Conservation (phyloP, 495 filamentous ascomycete genomes). For the Apodospora peruviana region DNA sequence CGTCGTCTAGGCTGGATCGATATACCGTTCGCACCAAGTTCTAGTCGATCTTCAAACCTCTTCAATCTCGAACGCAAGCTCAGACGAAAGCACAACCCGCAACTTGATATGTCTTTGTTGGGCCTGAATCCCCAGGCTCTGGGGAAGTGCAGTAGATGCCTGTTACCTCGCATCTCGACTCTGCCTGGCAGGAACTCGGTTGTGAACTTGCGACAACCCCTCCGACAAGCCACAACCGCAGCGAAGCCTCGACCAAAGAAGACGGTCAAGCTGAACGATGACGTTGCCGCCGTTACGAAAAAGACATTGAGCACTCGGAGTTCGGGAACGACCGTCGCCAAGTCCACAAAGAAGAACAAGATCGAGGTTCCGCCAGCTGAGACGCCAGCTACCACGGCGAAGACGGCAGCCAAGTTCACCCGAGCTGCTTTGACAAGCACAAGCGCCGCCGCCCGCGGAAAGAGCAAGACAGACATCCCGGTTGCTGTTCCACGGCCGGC, state of each 20-base stretch:
- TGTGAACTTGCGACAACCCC: neutral
- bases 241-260: constrained; percentile 7
- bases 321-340: neutral
- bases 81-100: no score
- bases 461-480: constrained; percentile 4
- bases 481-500: no score
- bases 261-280: neutral
- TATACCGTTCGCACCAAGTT: neutral
- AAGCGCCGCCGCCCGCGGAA: neutral
- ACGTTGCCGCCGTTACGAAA: neutral
- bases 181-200: neutral
- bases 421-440: constrained; percentile 11
- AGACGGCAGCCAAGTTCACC: neutral
- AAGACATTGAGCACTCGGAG: constrained; percentile 6
- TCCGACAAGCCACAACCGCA: constrained; percentile 4
- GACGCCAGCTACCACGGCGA: neutral
- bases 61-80: no score
- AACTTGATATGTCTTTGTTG: neutral
- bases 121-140: neutral
- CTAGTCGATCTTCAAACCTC: neutral
- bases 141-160: neutral
- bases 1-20: no score
- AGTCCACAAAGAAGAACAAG: constrained; percentile 5
- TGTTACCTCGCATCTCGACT: neutral
- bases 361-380: neutral